Base-by-base conservation (phyloP, 2,329 filamentous ascomycete species). In the Fusarium multiceps region DNA sequence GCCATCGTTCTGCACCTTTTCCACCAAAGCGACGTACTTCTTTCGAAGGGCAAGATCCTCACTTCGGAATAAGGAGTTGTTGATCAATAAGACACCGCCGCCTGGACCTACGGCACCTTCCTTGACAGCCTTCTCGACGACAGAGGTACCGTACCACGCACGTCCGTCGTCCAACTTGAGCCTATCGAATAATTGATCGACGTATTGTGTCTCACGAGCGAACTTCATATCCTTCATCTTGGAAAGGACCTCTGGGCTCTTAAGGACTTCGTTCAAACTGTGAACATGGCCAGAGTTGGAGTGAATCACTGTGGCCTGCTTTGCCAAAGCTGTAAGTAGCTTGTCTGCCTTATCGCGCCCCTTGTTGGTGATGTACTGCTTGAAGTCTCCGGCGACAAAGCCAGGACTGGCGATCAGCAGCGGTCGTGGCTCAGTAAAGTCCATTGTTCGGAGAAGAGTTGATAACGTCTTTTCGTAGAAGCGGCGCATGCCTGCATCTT, bases 191-290 rank as follows among this genome's bases (percentile, higher is more conserved):
- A 98, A 94, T 46, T 90, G 88, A 74, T 98, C 94, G 89, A 99
- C 94, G 64, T 93, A 85, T 40, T 86, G 87, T 2, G 93, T 93
- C 80, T 98, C 94, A 64, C 90, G 89, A 4, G 93, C 90, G 77
- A 96, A 98, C 75, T 95, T 96, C 69, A 94, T 96, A 77, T 98
- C 90, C 65, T 91, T 90, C 75, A 98, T 88, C 69, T 92, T 91
- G 3, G 87, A 86, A 53, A 91, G 86, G 11, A 98, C 93, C 59
- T 93, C 91, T 3, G 91, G 89, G 53, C 90, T 94, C 75, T 93
- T 90, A 49, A 99, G 87, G 1, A 97, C 91, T 79, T 98, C 94
- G 73, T 93, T 92, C 28, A 99, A 85, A 47, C 92, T 92, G 81
- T 98, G 93, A 18, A 97, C 82, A 77, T 98, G 93, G 0, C 93